A percentile compares a stretch with the other conserved stretches of the same genome.
phyloP scores from a whole-genome alignment of 176 grass and related monocot species.

The Aechmea fasciata region DNA sequence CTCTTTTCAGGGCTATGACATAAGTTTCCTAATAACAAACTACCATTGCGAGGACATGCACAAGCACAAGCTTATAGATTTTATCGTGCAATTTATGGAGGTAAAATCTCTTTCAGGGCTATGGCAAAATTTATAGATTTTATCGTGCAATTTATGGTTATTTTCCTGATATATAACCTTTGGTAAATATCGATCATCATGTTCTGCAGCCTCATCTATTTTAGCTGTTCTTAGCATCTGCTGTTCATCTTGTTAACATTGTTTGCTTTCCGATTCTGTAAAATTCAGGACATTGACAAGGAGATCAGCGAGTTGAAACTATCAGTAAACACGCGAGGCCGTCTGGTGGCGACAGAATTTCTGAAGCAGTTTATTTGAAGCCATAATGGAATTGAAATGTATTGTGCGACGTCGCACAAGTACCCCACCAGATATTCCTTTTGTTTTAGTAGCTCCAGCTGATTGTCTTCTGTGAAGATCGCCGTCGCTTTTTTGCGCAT shows the following conservation, averaged over 20 bases:
- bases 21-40: conserved; percentile 98
- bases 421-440: too few relatives aligned
- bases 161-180: not conserved
- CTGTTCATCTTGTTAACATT: not conserved
- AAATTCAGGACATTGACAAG: conserved; percentile 77
- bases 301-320: conserved; percentile 89
- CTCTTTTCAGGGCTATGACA: conserved; percentile 78
- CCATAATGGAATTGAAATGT: not conserved
- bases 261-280: not conserved
- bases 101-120: conserved; percentile 26
- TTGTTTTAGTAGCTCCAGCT: too few relatives aligned
- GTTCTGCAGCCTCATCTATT: not conserved
- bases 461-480: too few relatives aligned
- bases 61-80: conserved; percentile 97
- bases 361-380: conserved; percentile 91
- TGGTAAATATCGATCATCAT: not conserved
- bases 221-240: too few relatives aligned
- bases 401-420: not conserved
- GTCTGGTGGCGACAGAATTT: conserved; percentile 85
- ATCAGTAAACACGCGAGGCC: conserved; percentile 85
- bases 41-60: conserved; percentile 96
- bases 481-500: too few relatives aligned
- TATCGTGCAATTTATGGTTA: too few relatives aligned
- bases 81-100: conserved; percentile 99
- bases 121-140: not conserved